A percentile compares a stretch with the other conserved stretches of the same genome.
Conservation (phyloP, 495 filamentous ascomycete genomes). For the Entonaema liquescens region DNA sequence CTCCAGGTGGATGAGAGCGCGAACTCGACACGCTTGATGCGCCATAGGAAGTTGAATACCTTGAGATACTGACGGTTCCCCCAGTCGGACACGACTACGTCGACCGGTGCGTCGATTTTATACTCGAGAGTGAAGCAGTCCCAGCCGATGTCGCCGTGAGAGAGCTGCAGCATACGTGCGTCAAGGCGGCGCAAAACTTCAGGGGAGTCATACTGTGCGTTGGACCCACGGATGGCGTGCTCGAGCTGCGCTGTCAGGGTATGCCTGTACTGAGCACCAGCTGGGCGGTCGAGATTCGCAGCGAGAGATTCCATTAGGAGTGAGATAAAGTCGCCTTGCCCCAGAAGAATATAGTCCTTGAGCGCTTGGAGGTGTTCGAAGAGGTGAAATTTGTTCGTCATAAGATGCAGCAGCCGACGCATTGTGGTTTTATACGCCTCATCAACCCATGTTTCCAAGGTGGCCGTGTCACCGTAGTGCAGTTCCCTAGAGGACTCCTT, state of each 20-base stretch:
- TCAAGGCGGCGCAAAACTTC: constrained; percentile 93
- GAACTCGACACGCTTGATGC: constrained; percentile 97
- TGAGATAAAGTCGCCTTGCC: constrained; percentile 97
- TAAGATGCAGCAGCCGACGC: constrained; percentile 91
- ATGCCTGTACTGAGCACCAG: constrained; percentile 92
- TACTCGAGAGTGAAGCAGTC: constrained; percentile 99
- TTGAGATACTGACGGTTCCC: constrained; percentile 96
- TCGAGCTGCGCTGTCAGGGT: constrained; percentile 96
- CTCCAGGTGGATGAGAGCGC: constrained; percentile 90
- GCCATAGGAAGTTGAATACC: constrained; percentile 99
- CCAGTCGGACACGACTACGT: constrained; percentile 96
- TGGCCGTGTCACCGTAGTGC: constrained; percentile 91
- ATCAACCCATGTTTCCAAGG: constrained; percentile 89
- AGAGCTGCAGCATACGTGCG: constrained; percentile 93
- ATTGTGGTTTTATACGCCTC: constrained; percentile 98
- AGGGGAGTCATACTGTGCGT: constrained; percentile 93
- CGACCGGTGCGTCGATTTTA: constrained; percentile 95
- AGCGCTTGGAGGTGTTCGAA: constrained; percentile 92
- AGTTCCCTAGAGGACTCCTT: constrained; percentile 92
- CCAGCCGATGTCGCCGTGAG: constrained; percentile 98
- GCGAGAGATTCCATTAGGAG: constrained; percentile 96
- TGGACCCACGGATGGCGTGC: constrained; percentile 95
- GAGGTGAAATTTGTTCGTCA: constrained; percentile 91
- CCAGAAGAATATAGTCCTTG: constrained; percentile 93
- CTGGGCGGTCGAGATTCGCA: constrained; percentile 92